Evolutionary conservation across 1,284 basidiomycete species (phyloP).

Genomic region (Tylopilus sp.): DNA sequence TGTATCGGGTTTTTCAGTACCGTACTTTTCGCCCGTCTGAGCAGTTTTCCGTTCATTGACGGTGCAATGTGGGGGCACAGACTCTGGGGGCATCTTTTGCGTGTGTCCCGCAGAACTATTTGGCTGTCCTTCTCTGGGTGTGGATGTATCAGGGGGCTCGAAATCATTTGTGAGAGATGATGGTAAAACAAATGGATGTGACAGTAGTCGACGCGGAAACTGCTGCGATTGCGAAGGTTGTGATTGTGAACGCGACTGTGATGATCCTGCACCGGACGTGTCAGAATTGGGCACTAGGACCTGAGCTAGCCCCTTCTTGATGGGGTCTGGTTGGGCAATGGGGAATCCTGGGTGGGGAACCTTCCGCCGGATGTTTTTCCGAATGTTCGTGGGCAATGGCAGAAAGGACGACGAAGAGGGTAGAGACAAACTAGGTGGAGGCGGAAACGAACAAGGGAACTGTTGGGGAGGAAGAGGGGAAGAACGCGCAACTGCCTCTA

Average conservation of each 20-base stretch:
- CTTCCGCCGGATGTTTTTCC: conserved; percentile 28
- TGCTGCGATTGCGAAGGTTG: conserved; percentile 22
- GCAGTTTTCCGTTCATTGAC: not conserved
- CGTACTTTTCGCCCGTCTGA: not conserved
- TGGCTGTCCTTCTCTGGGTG: conserved; percentile 10
- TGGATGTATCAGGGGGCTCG: conserved; percentile 19
- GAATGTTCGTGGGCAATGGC: conserved; percentile 4
- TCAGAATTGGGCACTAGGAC: conserved; percentile 34
- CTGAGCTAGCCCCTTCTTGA: conserved; percentile 22
- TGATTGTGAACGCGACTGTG: conserved; percentile 25
- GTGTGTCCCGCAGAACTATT: not conserved
- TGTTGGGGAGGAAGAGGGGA: conserved; percentile 4
- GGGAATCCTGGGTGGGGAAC: conserved; percentile 25
- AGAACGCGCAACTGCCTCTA: not conserved
- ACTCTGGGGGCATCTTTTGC: conserved; percentile 6
- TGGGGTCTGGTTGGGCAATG: conserved; percentile 9
- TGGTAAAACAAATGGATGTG: conserved; percentile 11
- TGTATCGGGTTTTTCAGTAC: not conserved
- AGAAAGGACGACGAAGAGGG: conserved; percentile 9
- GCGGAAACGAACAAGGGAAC: conserved; percentile 15
- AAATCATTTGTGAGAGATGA: conserved; percentile 20
- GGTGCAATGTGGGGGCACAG: not conserved
- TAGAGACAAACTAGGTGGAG: conserved; percentile 12
- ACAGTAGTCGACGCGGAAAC: conserved; percentile 6
- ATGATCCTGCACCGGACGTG: conserved; percentile 26